These are phyloP conservation scores for Candida silvatica DNA, from an alignment of 805 yeast genomes.

Conservation along the genomic window DNA sequence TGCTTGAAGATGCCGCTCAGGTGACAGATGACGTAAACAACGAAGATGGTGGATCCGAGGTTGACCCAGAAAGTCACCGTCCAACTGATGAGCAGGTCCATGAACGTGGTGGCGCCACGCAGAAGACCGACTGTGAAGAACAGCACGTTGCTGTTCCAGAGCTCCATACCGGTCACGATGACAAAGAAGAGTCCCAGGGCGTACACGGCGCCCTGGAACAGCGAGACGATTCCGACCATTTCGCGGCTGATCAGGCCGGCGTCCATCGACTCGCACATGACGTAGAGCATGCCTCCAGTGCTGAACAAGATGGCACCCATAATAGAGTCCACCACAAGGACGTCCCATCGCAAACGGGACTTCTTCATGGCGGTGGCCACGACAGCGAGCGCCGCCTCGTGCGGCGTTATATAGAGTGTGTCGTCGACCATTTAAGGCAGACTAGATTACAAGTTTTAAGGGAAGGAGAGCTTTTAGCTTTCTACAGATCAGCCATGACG, in stretches of 20 bases:
- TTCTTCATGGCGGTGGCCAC: constrained; percentile 85
- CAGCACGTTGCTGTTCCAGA: constrained; percentile 66
- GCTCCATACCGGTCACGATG: constrained; percentile 64
- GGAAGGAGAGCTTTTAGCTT: constrained; percentile 4
- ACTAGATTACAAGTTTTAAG: constrained; percentile 3
- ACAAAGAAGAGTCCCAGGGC: constrained; percentile 73
- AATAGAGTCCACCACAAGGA: constrained; percentile 53
- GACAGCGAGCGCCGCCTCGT: constrained; percentile 76
- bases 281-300: constrained; percentile 65
- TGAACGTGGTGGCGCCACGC: constrained; percentile 58
- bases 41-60: constrained; percentile 55
- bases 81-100: constrained; percentile 63
- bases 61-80: constrained; percentile 58
- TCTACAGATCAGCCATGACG: no score
- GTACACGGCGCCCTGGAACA: constrained; percentile 54
- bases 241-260: constrained; percentile 29
- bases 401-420: constrained; percentile 57
- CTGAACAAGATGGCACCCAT: constrained; percentile 65
- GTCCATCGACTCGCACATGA: constrained; percentile 44
- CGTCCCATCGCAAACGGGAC: constrained; percentile 53
- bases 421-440: constrained; percentile 30
- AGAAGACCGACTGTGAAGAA: constrained; percentile 62
- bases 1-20: constrained; percentile 40
- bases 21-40: constrained; percentile 54
- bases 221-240: constrained; percentile 44